Conservation (phyloP, 345 rosid genomes). For the sweet orange (Citrus sinensis) region DNA sequence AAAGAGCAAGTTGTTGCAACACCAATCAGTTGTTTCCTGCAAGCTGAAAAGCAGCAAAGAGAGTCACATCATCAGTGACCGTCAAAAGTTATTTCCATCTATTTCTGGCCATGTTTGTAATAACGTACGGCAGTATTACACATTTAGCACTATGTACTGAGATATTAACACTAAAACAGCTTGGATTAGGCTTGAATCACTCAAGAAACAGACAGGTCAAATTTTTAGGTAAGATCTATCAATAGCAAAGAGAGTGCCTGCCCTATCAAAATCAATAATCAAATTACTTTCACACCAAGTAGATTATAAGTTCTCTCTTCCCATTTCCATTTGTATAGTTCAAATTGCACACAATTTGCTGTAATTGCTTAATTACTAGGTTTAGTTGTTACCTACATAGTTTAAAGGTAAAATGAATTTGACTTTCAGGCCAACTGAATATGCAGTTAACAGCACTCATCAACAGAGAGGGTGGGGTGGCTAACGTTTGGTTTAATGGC, state of each 20-base stretch:
- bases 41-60: not conserved
- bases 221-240: not conserved
- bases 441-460: not conserved
- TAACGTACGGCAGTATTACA: not conserved
- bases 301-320: not conserved
- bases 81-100: not conserved
- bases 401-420: not conserved
- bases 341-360: not conserved
- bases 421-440: not conserved
- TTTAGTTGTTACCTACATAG: too few relatives aligned
- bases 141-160: not conserved
- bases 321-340: not conserved
- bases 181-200: not conserved
- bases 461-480: not conserved
- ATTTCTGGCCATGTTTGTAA: not conserved
- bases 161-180: not conserved
- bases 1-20: not conserved
- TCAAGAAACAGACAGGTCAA: not conserved
- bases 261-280: not conserved
- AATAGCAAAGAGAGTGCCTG: not conserved
- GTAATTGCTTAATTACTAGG: not conserved
- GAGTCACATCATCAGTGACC: not conserved
- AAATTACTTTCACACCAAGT: not conserved
- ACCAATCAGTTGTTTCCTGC: not conserved
- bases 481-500: not conserved